Evolutionary conservation across 1,284 basidiomycete species (phyloP).

Genomic region (Moniliophthora roreri): DNA sequence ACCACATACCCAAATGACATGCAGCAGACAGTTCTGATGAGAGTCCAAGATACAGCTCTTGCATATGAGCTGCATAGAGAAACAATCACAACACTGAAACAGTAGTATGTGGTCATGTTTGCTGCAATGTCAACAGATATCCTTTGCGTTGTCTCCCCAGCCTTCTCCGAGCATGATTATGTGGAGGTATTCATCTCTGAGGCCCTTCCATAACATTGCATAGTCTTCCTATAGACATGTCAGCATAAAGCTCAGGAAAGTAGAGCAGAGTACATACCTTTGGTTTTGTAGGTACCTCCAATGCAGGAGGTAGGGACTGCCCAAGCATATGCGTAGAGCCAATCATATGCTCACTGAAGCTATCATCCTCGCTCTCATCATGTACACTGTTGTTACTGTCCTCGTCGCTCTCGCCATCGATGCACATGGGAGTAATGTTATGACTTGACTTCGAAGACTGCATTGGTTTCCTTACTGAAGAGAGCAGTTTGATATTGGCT

Average conservation of each 20-base stretch:
- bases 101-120: neutral
- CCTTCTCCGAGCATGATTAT: constrained; percentile 16
- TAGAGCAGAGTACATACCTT: too few species aligned
- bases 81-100: constrained; percentile 17
- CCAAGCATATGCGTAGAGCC: too few species aligned
- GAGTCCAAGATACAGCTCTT: constrained; percentile 11
- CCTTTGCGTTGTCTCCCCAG: neutral
- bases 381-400: too few species aligned
- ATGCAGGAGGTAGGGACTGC: too few species aligned
- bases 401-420: too few species aligned
- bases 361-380: too few species aligned
- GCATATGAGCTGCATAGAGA: constrained; percentile 12
- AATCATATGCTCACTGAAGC: too few species aligned
- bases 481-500: too few species aligned
- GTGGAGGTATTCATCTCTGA: constrained; percentile 10
- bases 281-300: too few species aligned
- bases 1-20: constrained; percentile 19
- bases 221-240: constrained; percentile 11
- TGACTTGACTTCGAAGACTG: too few species aligned
- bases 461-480: too few species aligned
- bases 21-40: constrained; percentile 17
- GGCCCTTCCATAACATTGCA: constrained; percentile 7
- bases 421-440: too few species aligned
- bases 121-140: constrained; percentile 3
- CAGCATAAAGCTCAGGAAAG: neutral